Percentiles rank a stretch among this genome's conserved stretches.
Evolutionary conservation across 1,139 yeast species (phyloP).

Genomic region (Yamadazyma jaroonii): DNA sequence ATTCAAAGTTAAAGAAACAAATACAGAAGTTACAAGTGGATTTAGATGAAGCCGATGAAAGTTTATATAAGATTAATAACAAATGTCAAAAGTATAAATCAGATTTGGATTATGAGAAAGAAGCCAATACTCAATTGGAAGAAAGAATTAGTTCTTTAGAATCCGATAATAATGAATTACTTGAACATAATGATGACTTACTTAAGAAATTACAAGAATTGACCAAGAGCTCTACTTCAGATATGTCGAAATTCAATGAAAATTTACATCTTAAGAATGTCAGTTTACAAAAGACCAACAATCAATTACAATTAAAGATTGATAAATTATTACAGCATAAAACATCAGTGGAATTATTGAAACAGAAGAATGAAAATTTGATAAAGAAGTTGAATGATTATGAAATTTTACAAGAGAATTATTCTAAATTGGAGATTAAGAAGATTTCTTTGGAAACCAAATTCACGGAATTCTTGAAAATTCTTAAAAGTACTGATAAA

Average conservation of each 20-base stretch:
- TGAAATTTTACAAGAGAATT: constrained; percentile 45
- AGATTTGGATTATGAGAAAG: constrained; percentile 28
- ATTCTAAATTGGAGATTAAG: constrained; percentile 52
- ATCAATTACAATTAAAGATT: constrained; percentile 25
- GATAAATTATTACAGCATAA: constrained; percentile 37
- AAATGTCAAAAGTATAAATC: constrained; percentile 29
- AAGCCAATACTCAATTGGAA: constrained; percentile 28
- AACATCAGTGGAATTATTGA: constrained; percentile 37
- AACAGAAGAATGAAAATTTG: constrained; percentile 36
- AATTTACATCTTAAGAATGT: constrained; percentile 27
- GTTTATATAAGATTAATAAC: constrained; percentile 14
- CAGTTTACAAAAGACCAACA: constrained; percentile 30
- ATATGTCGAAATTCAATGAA: constrained; percentile 20
- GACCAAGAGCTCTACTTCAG: constrained; percentile 11
- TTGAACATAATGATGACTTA: constrained; percentile 44
- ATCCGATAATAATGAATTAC: constrained; percentile 20
- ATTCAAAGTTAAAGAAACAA: constrained; percentile 18
- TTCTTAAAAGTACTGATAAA: constrained; percentile 21
- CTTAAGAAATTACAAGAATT: constrained; percentile 37
- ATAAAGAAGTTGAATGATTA: constrained; percentile 35
- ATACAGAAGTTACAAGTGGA: constrained; percentile 16
- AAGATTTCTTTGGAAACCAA: constrained; percentile 46
- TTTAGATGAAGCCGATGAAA: constrained; percentile 23
- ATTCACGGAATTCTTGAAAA: constrained; percentile 31
- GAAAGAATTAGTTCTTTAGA: constrained; percentile 21